Conservation (phyloP, 192 early-diverging fungal genomes). For the Diversispora epigaea region DNA sequence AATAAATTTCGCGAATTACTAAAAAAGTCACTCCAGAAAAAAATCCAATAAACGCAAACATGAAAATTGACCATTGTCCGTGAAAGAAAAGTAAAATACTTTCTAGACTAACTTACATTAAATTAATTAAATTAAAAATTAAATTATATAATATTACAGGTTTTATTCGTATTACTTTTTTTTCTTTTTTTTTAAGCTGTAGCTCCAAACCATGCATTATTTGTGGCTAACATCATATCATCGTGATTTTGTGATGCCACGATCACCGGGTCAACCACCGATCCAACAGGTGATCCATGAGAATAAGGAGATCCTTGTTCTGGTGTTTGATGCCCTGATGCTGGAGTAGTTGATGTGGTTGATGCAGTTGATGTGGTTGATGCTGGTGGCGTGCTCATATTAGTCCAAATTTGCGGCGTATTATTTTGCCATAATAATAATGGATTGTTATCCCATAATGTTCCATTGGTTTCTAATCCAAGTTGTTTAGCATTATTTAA, state of each 20-base stretch:
- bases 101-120: no score
- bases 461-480: not conserved
- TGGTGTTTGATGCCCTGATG: constrained; percentile 9
- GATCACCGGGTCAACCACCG: not conserved
- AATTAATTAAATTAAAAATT: no score
- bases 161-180: no score
- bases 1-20: no score
- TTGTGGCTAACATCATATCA: not conserved
- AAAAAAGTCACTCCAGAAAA: no score
- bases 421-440: not conserved
- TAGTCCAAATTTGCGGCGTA: not conserved
- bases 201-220: not conserved
- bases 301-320: constrained; percentile 11
- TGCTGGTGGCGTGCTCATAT: not conserved
- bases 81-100: no score
- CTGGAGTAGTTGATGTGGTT: not conserved
- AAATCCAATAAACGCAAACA: no score
- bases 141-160: no score
- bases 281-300: not conserved
- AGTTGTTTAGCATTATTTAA: not conserved
- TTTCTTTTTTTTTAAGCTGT: not conserved
- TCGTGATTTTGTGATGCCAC: not conserved
- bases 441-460: constrained; percentile 20
- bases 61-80: no score
- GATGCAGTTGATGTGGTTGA: not conserved